phyloP scores from a whole-genome alignment of 345 rosid genomes.

The Geranium brycei region DNA sequence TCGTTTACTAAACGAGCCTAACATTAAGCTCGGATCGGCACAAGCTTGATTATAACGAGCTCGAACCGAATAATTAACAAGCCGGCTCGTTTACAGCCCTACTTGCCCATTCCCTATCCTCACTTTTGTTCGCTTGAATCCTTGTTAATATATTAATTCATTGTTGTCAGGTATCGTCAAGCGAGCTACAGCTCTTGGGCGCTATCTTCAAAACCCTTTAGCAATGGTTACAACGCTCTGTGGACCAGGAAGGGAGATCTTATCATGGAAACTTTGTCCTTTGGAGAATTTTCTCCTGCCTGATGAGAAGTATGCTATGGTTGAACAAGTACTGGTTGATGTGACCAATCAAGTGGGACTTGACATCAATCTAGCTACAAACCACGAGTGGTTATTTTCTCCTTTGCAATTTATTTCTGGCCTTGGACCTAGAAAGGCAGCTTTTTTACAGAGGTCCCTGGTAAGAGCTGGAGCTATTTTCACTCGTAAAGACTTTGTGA shows the following conservation, averaged over 20 bases:
- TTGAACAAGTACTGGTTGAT: slow-evolving; percentile 93
- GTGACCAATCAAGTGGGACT: slow-evolving; percentile 90
- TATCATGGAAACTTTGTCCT: slow-evolving; percentile 86
- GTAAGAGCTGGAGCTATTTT: slow-evolving; percentile 85
- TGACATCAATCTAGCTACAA: slow-evolving; percentile 76
- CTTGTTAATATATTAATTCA: background rate
- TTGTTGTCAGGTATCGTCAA: slow-evolving; percentile 56
- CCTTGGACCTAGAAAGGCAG: slow-evolving; percentile 94
- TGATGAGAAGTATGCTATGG: slow-evolving; percentile 84
- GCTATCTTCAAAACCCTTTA: slow-evolving; percentile 93
- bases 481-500: slow-evolving; percentile 71
- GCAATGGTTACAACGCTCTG: slow-evolving; percentile 87
- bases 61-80: no score
- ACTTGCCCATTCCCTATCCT: background rate
- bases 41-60: no score
- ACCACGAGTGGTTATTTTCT: slow-evolving; percentile 89
- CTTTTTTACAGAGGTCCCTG: slow-evolving; percentile 85
- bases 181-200: slow-evolving; percentile 94
- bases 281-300: slow-evolving; percentile 64
- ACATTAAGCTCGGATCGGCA: no score
- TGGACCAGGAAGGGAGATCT: slow-evolving; percentile 87
- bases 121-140: background rate
- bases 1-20: no score
- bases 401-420: slow-evolving; percentile 93
- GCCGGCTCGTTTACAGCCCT: no score